Base-by-base conservation (phyloP, 2,329 filamentous ascomycete genomes). In the Chalaropsis ovoidea region DNA sequence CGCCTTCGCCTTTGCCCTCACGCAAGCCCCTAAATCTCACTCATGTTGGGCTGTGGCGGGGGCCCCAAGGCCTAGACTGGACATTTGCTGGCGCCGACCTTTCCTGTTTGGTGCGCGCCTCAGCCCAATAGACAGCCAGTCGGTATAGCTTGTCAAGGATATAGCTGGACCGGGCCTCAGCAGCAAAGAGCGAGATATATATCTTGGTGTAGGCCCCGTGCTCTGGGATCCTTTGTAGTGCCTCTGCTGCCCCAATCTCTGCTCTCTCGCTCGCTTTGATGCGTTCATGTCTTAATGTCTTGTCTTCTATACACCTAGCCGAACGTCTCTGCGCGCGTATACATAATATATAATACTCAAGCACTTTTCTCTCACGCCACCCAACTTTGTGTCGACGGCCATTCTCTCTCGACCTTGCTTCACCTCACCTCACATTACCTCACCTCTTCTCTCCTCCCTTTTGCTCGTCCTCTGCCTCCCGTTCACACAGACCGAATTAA, bases 401-500 rank as follows among this genome's bases (percentile, higher is more conserved):
- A 31, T 31, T 31, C 31, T 31, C 31, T 31, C 31, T 31, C 31
- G 31, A 3, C 31, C 31, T 31, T 31, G 31, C 19, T 52, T 39
- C 47, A 17, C 10, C 42, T 63, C 24, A 3, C 31, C 43, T 35
- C 22, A 31, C 17, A 15, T n/a, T n/a, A n/a, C n/a, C 3, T 31
- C 31, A 6, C 31, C 31, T n/a, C 31, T 31, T 31, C 31, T 19
- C 49, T 52, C n/a, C 43, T 19, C 27, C 17, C 24, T 22, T 49
- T 22, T 35, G 43, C 1, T 63, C 19, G 17, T 19, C 61, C 41
- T 13, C 27, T 43, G 22, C 13, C 17, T 22, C n/a, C 24, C 22
- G 41, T 19, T 45, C 43, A 41, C 27, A 45, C 61, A 62, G 11
- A 63, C 45, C 62, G 19, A 31, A 49, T 60, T 65, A 65, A 65